Evolutionary conservation across 2,329 filamentous ascomycete species (phyloP).

Genomic region (Colletotrichum agaves): DNA sequence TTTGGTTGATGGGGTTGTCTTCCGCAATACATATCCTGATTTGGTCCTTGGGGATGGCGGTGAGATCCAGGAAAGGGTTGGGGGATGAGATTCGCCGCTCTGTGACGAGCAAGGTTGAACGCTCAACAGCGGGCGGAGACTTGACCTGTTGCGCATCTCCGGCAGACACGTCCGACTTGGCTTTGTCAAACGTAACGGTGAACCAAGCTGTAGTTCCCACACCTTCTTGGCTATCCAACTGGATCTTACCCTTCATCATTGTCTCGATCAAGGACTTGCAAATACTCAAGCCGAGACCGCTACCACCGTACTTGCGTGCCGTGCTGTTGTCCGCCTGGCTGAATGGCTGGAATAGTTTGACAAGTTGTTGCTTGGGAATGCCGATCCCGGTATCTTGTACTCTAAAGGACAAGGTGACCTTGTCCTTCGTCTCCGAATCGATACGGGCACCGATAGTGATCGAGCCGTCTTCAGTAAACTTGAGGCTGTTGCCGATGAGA

Average conservation of each 20-base stretch:
- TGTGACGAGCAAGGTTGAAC: conserved; percentile 44
- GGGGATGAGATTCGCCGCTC: conserved; percentile 51
- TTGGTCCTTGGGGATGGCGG: conserved; percentile 78
- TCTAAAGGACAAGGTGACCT: conserved; percentile 82
- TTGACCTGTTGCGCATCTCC: conserved; percentile 61
- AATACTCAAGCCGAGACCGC: conserved; percentile 89
- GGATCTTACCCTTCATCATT: conserved; percentile 88
- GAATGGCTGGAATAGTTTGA: conserved; percentile 91
- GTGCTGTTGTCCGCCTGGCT: conserved; percentile 93
- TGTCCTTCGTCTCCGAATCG: conserved; percentile 75
- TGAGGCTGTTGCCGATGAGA: conserved; percentile 90
- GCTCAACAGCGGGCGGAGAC: conserved; percentile 50
- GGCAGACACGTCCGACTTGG: conserved; percentile 68
- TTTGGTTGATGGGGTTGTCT: conserved; percentile 94
- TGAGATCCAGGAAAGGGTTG: conserved; percentile 72
- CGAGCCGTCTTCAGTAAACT: conserved; percentile 88
- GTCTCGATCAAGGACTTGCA: conserved; percentile 95
- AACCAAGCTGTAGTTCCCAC: conserved; percentile 81
- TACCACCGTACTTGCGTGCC: conserved; percentile 90
- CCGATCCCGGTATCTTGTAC: conserved; percentile 93
- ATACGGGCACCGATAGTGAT: conserved; percentile 85
- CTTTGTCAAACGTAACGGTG: conserved; percentile 86
- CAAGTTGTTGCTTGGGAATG: conserved; percentile 82
- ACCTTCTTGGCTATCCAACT: conserved; percentile 80
- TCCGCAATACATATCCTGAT: conserved; percentile 93